A percentile compares a stretch with the other conserved stretches of the same genome.
phyloP scores from a whole-genome alignment of 164 flowering plant species.

The Umbellularia californica region DNA sequence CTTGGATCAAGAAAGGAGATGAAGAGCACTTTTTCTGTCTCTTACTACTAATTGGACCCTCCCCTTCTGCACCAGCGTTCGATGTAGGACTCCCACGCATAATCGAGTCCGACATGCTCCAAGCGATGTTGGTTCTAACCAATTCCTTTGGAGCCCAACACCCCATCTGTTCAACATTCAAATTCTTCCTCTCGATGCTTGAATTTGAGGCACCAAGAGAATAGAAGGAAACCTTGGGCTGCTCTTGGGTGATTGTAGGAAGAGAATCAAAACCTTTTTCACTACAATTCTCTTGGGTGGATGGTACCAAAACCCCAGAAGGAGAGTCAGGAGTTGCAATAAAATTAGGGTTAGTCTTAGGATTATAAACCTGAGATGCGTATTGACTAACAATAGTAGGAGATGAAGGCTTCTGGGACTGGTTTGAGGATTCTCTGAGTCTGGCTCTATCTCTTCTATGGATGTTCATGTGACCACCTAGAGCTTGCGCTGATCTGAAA shows the following conservation, averaged over 20 bases:
- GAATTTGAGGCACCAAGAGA: slow-evolving; percentile 18
- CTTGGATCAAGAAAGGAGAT: slow-evolving; percentile 20
- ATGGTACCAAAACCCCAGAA: slow-evolving; percentile 39
- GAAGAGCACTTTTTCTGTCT: slow-evolving; percentile 24
- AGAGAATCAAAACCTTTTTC: slow-evolving; percentile 21
- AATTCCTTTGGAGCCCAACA: slow-evolving; percentile 16
- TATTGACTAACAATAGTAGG: slow-evolving; percentile 21
- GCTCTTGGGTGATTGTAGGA: slow-evolving; percentile 7
- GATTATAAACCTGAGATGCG: slow-evolving; percentile 40
- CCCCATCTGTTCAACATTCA: slow-evolving; percentile 13
- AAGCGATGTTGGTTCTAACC: slow-evolving; percentile 17
- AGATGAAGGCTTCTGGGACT: slow-evolving; percentile 18
- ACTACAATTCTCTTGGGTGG: slow-evolving; percentile 15
- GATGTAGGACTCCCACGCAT: slow-evolving; percentile 8
- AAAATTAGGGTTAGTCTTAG: slow-evolving; percentile 27
- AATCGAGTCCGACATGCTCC: slow-evolving; percentile 30
- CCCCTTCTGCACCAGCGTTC: slow-evolving; percentile 17
- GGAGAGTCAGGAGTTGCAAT: slow-evolving; percentile 27
- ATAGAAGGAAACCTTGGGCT: slow-evolving; percentile 5
- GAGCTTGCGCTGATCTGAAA: slow-evolving; percentile 89
- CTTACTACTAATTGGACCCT: slow-evolving; percentile 31
- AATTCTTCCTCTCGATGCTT: slow-evolving; percentile 24
- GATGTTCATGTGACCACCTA: slow-evolving; percentile 97
- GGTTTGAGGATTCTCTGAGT: slow-evolving; percentile 49
- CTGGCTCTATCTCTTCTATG: slow-evolving; percentile 87